Evolutionary conservation across 2,329 filamentous ascomycete genomes (phyloP).

Genomic region (Fusarium subtropicale): DNA sequence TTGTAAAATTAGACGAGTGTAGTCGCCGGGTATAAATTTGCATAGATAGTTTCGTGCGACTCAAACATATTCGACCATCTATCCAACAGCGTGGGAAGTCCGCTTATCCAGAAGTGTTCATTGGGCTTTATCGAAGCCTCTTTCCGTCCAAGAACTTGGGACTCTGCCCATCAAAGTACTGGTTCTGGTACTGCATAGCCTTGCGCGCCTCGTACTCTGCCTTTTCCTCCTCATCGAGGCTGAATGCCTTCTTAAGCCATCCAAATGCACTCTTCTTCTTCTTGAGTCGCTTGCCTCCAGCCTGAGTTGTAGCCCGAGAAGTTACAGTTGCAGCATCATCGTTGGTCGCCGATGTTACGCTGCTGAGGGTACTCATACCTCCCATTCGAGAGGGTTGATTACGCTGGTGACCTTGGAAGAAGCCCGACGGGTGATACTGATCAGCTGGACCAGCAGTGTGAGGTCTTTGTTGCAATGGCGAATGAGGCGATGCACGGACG

Average conservation of each 20-base stretch:
- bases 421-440: constrained; percentile 48
- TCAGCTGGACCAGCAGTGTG: constrained; percentile 61
- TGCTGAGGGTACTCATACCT: constrained; percentile 68
- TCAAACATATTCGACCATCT: constrained; percentile 10
- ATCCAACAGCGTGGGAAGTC: not conserved
- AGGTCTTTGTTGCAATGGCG: constrained; percentile 69
- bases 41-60: constrained; percentile 34
- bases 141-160: constrained; percentile 68
- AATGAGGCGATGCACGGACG: constrained; percentile 72
- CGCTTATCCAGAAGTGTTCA: constrained; percentile 12
- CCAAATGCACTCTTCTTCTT: constrained; percentile 76
- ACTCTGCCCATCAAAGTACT: constrained; percentile 63
- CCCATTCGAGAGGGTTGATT: constrained; percentile 66
- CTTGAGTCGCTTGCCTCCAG: constrained; percentile 61
- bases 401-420: constrained; percentile 56
- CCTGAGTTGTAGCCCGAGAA: constrained; percentile 45
- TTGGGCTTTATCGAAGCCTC: constrained; percentile 53
- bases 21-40: constrained; percentile 46
- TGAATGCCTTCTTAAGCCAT: constrained; percentile 76
- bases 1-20: constrained; percentile 36
- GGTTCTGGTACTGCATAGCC: constrained; percentile 58
- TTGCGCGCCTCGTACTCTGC: constrained; percentile 68
- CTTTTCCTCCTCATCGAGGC: constrained; percentile 72
- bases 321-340: constrained; percentile 51
- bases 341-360: constrained; percentile 61